These are phyloP conservation scores for Sphagnum magellanicum DNA, from an alignment of 228 moss, liverwort and hornwort genomes.

Conservation along the genomic window DNA sequence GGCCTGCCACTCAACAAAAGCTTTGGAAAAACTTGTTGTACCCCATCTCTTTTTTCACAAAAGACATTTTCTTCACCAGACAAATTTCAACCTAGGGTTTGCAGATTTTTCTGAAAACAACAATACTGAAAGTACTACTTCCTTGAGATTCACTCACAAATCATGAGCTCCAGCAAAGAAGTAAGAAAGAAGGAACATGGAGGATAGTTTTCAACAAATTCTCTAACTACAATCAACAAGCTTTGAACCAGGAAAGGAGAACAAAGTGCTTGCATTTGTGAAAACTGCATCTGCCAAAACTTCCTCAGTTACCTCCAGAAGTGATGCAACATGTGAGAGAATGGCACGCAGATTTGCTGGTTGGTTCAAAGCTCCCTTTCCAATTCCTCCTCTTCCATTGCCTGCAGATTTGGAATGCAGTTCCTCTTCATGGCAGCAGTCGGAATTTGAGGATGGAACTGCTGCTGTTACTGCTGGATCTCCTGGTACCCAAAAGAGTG, in stretches of 20 bases:
- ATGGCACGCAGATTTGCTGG: conserved; percentile 74
- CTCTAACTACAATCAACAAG: conserved; percentile 13
- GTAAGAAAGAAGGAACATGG: no score
- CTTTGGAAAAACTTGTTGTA: no score
- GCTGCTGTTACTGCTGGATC: conserved; percentile 43
- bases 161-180: no score
- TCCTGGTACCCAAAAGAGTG: conserved; percentile 44
- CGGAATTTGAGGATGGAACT: conserved; percentile 12
- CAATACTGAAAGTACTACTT: no score
- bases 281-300: conserved; percentile 39
- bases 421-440: conserved; percentile 7
- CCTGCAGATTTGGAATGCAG: neutral
- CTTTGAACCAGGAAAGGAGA: conserved; percentile 82
- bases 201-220: no score
- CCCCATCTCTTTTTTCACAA: no score
- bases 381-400: conserved; percentile 2
- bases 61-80: no score
- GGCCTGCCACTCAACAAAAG: no score
- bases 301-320: conserved; percentile 50
- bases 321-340: conserved; percentile 44
- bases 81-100: no score
- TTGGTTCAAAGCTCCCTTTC: conserved; percentile 66
- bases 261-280: conserved; percentile 54
- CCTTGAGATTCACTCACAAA: no score
- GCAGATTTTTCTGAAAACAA: no score